Evolutionary conservation across 2,329 filamentous ascomycete species (phyloP).

Genomic region (Colletotrichum eremochloae): DNA sequence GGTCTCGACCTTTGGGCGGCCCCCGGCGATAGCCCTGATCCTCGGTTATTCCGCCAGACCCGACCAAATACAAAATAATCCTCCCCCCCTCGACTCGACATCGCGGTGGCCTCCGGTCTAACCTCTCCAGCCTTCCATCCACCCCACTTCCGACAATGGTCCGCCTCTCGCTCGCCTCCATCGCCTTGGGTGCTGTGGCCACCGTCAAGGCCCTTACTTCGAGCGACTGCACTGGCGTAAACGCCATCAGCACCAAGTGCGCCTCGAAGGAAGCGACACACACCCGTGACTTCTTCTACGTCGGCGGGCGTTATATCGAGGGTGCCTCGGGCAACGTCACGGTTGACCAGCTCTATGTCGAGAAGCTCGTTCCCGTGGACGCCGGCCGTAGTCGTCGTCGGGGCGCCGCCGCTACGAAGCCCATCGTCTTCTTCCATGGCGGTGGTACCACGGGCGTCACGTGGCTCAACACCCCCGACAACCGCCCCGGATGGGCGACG

Average conservation of each 20-base stretch:
- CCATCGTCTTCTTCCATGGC: constrained; percentile 39
- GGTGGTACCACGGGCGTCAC: constrained; percentile 34
- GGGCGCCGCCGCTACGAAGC: constrained; percentile 1
- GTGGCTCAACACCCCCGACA: constrained; percentile 62
- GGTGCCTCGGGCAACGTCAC: constrained; percentile 48
- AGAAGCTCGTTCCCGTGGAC: constrained; percentile 56
- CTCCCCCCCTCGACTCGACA: too few species aligned
- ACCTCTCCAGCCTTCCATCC: background rate
- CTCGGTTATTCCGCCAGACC: background rate
- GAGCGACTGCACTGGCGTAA: constrained; percentile 31
- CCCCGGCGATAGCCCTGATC: background rate
- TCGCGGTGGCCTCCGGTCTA: background rate
- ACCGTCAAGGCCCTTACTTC: constrained; percentile 3
- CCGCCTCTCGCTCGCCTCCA: constrained; percentile 7
- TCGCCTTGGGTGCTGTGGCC: constrained; percentile 7
- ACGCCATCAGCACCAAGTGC: constrained; percentile 40
- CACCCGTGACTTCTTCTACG: constrained; percentile 52
- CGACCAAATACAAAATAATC: background rate
- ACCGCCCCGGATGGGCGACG: constrained; percentile 59
- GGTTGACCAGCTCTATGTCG: constrained; percentile 66
- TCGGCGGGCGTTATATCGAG: constrained; percentile 52
- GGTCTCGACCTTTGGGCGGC: background rate
- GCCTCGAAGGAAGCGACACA: constrained; percentile 41
- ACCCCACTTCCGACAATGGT: constrained; percentile 11
- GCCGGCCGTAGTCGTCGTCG: constrained; percentile 10